phyloP scores from a whole-genome alignment of 306 rosid species.

The Castanea mollissima region DNA sequence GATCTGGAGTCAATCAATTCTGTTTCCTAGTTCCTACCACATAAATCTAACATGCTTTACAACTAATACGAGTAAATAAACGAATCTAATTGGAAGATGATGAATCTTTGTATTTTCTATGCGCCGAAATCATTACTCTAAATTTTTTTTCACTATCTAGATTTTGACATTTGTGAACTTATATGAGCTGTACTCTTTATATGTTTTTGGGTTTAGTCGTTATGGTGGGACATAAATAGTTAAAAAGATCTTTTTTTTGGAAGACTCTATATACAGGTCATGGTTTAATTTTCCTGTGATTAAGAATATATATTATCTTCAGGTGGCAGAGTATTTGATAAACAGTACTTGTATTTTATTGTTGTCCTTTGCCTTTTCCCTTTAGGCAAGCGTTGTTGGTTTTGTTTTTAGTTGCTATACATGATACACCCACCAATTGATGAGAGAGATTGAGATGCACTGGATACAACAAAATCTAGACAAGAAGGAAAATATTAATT shows the following conservation, averaged over 20 bases:
- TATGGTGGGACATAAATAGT: constrained; percentile 35
- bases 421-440: not conserved
- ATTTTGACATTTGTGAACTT: constrained; percentile 12
- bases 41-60: not conserved
- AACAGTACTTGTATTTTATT: not conserved
- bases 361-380: not conserved
- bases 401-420: not conserved
- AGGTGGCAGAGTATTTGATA: not conserved
- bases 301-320: constrained; percentile 19
- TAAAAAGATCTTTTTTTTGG: constrained; percentile 1
- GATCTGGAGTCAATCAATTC: no score
- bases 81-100: not conserved
- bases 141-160: not conserved
- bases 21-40: no score
- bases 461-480: not conserved
- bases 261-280: constrained; percentile 32
- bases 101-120: not conserved
- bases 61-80: not conserved
- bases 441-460: not conserved
- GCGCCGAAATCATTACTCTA: not conserved
- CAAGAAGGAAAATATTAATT: not conserved
- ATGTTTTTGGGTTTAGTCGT: constrained; percentile 24
- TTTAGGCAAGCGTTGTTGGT: not conserved
- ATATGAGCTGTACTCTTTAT: constrained; percentile 37
- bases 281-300: constrained; percentile 35